Evolutionary conservation across 805 yeast genomes (phyloP), one percentile per base, ranked within the genome.

Genomic region (Saturnispora sanitii): DNA sequence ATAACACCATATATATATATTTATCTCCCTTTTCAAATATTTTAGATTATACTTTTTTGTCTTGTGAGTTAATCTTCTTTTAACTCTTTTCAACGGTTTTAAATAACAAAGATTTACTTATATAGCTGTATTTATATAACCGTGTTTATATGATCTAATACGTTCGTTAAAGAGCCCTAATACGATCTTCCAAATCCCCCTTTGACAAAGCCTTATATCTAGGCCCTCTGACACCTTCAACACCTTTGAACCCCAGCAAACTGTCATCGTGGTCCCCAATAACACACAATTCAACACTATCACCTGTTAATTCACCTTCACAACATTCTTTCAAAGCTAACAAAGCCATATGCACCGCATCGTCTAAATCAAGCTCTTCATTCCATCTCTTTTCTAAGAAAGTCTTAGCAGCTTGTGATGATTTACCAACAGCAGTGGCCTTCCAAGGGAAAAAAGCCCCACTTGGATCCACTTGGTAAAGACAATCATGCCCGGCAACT

Each of bases 391-490:
- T 92, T 62, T 92, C 99, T 57, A 92, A 66, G 54, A 92, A 92
- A 1, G 97, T 90, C 68, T 94, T 92, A 27, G 97, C 98, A n/a
- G 94, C 85, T 33, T 78, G 77, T 3, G 96, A 79, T 20, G 96
- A 94, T 58, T 87, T 88, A 49, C 99, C 99, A 53, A 92, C 92
- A 19, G 98, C 97, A 3, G 98, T 90, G 29, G 98, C 98, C 64
- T 90, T 92, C 99, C 99, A 92, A 8, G 99, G 97, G 72, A 85
- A 92, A 61, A 82, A 92, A 31, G 96, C 79, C 8, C 99, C 99
- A 3, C 95, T 82, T 4, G 99, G 99, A 65, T 92, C 99, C 36
- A 92, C 94, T 65, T 92, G 99, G 62, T 92, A 92, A 45, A 92
- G 70, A 57, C 83, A 83, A 58, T 92, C 97, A 58, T 85, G 75